Evolutionary conservation across 2,329 filamentous ascomycete species (phyloP), one percentile per base, ranked within the genome.

Genomic region (Xylaria sp.): DNA sequence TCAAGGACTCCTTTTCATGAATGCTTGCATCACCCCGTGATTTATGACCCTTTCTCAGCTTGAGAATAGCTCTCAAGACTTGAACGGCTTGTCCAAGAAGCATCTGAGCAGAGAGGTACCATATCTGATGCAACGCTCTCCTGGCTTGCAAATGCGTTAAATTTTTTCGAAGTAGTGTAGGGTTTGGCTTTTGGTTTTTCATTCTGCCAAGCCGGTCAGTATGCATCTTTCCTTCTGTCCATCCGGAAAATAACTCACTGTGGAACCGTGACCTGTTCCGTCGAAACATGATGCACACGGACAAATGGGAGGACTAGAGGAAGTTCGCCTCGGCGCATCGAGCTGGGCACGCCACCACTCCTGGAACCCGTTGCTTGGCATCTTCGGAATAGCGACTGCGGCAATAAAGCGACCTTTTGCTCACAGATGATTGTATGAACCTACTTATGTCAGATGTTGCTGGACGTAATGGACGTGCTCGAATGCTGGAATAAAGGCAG

Each of bases 281-380:
- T 74, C 72, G 68, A 75, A 77, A 68, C 75, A 77, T 26, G 74
- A 71, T 20, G 70, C 66, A 44, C 75, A 77, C 40, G 73, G 73
- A 48, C 75, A 77, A 56, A 77, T 74, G 9, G 74, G 61, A 58
- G 71, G 61, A 11, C 70, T 44, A 33, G 68, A 63, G 28, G 68
- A 46, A 3, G 40, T 48, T 26, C 68, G 67, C 26, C 72, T 72
- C 5, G 72, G 68, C 31, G 73, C 72, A 23, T 66, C 68, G 2
- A 74, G 68, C 60, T 77, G 74, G 51, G 59, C 71, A 36, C 68
- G 72, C 74, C 73, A 76, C 75, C 75, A 76, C 44, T 63, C 68
- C 59, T 70, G 68, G 53, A 76, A 63, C 42, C 70, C 70, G 11
- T 71, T 63, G 23, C 69, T 73, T 65, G 69, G 54, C 72, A 74